Evolutionary conservation across 2,329 filamentous ascomycete species (phyloP), one percentile per base, ranked within the genome.

Genomic region (Plenodomus biglobosus): DNA sequence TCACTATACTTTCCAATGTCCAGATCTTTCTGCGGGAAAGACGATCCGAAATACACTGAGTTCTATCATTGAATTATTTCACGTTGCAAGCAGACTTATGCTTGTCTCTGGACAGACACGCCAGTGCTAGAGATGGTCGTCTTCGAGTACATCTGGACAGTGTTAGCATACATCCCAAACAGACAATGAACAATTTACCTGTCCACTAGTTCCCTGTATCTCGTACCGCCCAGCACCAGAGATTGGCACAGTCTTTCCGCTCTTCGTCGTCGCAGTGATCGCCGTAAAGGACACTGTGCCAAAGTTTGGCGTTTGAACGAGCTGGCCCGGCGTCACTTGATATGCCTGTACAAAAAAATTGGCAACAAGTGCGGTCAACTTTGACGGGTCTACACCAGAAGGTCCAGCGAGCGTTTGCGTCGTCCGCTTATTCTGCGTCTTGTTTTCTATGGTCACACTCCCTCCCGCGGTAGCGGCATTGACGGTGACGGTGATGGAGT

Each of bases 291-390:
- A 45, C 7, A 65, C 40, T 3, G 55, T 62, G 2, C 55, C 59
- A 35, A 48, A 64, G 18, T 49, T 53, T 1, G 62, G 62, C 8
- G 53, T 55, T 20, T 50, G 40, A 8, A 65, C 53, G 15, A 65
- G 52, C 32, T 64, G 54, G 1, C 62, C 62, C 10, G 53, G 46
- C 11, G 46, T 44, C 1, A 57, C 50, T 42, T 65, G 61, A 35
- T 65, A 62, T 8, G 48, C 62, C 44, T 64, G 61, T 3, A 65
- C 61, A 37, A 53, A 64, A 58, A 61, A 65, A 36, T 60, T 54
- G 7, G 61, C 62, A 2, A 51, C 48, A 15, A 57, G 43, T 6
- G 61, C 59, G 24, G 54, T 64, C 16, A 64, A 39, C 2, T 22
- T 7, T 1, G 27, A 38, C 32, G 58, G 50, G 30, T 57, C 52